A percentile compares a stretch with the other conserved stretches of the same genome.
phyloP scores from a whole-genome alignment of 345 rosid species.

The Mercurialis annua region DNA sequence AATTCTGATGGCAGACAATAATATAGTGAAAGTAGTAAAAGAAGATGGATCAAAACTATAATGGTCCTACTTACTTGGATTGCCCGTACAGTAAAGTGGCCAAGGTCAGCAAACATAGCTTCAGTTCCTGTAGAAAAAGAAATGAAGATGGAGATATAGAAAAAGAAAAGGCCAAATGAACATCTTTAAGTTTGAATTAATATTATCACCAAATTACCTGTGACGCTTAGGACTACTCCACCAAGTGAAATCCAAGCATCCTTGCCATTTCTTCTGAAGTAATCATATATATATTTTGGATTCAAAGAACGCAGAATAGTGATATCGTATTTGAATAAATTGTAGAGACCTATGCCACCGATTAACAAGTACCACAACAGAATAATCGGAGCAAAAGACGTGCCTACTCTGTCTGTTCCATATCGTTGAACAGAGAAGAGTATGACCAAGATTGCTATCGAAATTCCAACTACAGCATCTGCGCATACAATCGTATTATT shows the following conservation, averaged over 20 bases:
- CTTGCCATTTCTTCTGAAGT: constrained; percentile 25
- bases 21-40: background rate
- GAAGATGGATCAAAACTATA: background rate
- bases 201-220: constrained; percentile 12
- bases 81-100: constrained; percentile 73
- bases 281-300: constrained; percentile 13
- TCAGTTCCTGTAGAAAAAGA: constrained; percentile 49
- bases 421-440: constrained; percentile 53
- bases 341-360: constrained; percentile 57
- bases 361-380: constrained; percentile 53
- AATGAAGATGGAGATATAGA: background rate
- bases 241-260: constrained; percentile 25
- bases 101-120: constrained; percentile 88
- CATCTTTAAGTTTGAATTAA: too few species aligned
- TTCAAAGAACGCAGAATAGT: constrained; percentile 52
- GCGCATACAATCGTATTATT: too few species aligned
- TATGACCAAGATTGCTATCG: constrained; percentile 48
- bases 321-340: constrained; percentile 51
- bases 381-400: constrained; percentile 62
- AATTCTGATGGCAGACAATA: background rate
- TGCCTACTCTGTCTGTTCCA: constrained; percentile 78
- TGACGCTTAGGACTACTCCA: constrained; percentile 19
- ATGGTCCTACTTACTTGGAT: constrained; percentile 57
- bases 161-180: too few species aligned
- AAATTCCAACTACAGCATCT: constrained; percentile 64